These are phyloP conservation scores for Gymnopilus junonius DNA, from an alignment of 768 basidiomycete species.

Conservation along the genomic window DNA sequence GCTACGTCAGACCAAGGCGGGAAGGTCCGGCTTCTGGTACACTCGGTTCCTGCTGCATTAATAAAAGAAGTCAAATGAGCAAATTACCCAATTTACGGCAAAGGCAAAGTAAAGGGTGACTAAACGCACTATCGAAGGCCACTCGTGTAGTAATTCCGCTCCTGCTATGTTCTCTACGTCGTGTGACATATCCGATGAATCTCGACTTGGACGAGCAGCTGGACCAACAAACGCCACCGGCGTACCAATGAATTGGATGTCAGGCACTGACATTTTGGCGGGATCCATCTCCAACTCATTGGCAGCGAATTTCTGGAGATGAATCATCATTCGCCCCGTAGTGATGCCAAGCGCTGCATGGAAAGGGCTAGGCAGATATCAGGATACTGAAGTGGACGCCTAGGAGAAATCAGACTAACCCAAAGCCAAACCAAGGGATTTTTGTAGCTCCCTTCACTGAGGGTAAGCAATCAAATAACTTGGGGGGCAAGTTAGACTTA, in stretches of 20 bases:
- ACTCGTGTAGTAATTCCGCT: background rate
- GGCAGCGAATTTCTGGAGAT: conserved; percentile 41
- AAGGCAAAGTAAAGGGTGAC: too few relatives aligned
- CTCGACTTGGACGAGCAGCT: background rate
- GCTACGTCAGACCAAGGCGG: background rate
- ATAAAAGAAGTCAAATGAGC: too few relatives aligned
- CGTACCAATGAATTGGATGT: conserved; percentile 7
- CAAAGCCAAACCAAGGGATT: conserved; percentile 56
- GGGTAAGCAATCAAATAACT: background rate
- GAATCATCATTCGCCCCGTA: conserved; percentile 50
- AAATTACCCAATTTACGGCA: background rate
- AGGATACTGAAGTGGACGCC: background rate
- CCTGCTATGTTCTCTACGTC: conserved; percentile 8
- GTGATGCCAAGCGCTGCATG: conserved; percentile 52
- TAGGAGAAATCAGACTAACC: conserved; percentile 24
- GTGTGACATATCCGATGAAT: background rate
- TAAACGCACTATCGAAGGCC: background rate
- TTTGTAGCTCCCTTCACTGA: conserved; percentile 39
- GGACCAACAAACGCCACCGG: background rate
- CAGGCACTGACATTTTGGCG: background rate
- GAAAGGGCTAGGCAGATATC: conserved; percentile 38
- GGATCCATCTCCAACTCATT: conserved; percentile 16
- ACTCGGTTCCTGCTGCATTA: background rate
- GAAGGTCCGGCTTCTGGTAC: conserved; percentile 1
- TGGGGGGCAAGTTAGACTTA: conserved; percentile 12